Percentiles rank a stretch among this genome's conserved stretches.
Conservation (phyloP, 495 filamentous ascomycete species). For the Penicillium roqueforti region DNA sequence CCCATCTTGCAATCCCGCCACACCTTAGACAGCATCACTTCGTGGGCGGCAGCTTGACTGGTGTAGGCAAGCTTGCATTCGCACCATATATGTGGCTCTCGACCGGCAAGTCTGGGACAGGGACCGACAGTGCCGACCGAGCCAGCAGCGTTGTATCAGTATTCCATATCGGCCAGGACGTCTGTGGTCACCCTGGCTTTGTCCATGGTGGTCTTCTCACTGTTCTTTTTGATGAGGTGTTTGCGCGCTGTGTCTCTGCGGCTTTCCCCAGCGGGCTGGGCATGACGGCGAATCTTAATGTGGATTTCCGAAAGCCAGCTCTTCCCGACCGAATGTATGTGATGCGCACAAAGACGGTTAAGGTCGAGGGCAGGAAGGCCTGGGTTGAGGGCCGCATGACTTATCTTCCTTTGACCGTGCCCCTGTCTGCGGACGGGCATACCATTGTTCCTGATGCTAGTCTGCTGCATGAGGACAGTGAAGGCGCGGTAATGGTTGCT, state of each 20-base stretch:
- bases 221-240: conserved; percentile 41
- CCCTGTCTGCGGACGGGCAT: not conserved
- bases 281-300: conserved; percentile 60
- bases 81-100: conserved; percentile 69
- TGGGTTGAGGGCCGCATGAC: conserved; percentile 39
- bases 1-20: conserved; percentile 41
- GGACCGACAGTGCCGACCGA: not conserved
- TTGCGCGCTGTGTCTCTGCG: conserved; percentile 38
- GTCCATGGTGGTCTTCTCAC: conserved; percentile 40
- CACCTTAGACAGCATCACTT: conserved; percentile 31
- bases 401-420: conserved; percentile 23
- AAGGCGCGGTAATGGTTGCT: conserved; percentile 58
- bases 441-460: conserved; percentile 11
- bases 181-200: conserved; percentile 40
- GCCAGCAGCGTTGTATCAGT: conserved; percentile 28
- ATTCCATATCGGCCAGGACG: conserved; percentile 36
- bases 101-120: conserved; percentile 29
- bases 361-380: conserved; percentile 40
- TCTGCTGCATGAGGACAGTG: conserved; percentile 36
- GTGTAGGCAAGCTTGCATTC: conserved; percentile 66
- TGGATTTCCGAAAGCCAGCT: conserved; percentile 59
- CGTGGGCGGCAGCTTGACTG: conserved; percentile 53
- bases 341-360: conserved; percentile 47
- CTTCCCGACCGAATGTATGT: conserved; percentile 62
- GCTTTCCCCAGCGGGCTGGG: conserved; percentile 44